Conservation (phyloP, 225 moss, liverwort and hornwort genomes). For the Polytrichum formosum region DNA sequence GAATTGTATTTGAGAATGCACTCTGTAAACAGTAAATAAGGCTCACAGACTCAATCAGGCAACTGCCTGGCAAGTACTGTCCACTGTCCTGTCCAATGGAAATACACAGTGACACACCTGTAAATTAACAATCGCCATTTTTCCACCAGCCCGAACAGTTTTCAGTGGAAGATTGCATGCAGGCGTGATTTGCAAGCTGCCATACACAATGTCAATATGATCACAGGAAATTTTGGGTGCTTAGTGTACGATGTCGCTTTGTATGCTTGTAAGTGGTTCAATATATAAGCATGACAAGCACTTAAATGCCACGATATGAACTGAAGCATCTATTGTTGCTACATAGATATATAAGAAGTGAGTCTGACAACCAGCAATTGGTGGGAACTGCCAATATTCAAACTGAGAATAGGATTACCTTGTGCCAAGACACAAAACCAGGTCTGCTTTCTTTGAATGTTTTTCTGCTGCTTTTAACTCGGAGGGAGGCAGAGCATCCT, state of each 20-base stretch:
- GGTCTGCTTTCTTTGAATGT: slow-evolving; percentile 74
- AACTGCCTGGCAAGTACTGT: too few species aligned
- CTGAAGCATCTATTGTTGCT: too few species aligned
- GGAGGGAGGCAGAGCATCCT: slow-evolving; percentile 79
- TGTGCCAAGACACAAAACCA: slow-evolving; percentile 80
- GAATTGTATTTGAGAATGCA: too few species aligned
- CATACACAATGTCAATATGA: slow-evolving; percentile 6
- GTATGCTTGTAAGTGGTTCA: too few species aligned
- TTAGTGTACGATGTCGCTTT: too few species aligned
- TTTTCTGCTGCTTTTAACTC: slow-evolving; percentile 80
- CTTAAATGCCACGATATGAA: too few species aligned
- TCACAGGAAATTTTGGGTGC: background rate
- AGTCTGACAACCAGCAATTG: too few species aligned
- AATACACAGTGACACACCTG: slow-evolving; percentile 38
- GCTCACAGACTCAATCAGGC: too few species aligned
- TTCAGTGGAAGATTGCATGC: slow-evolving; percentile 86
- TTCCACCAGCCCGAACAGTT: slow-evolving; percentile 83
- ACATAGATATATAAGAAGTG: too few species aligned
- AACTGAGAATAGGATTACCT: slow-evolving; percentile 37
- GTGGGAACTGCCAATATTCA: background rate
- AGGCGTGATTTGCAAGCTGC: slow-evolving; percentile 87
- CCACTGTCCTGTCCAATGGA: background rate
- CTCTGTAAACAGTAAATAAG: background rate
- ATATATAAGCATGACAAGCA: too few species aligned
- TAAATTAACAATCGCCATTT: slow-evolving; percentile 86